These are phyloP conservation scores for Bryum argenteum DNA, from an alignment of 225 moss, liverwort and hornwort genomes.

Conservation along the genomic window DNA sequence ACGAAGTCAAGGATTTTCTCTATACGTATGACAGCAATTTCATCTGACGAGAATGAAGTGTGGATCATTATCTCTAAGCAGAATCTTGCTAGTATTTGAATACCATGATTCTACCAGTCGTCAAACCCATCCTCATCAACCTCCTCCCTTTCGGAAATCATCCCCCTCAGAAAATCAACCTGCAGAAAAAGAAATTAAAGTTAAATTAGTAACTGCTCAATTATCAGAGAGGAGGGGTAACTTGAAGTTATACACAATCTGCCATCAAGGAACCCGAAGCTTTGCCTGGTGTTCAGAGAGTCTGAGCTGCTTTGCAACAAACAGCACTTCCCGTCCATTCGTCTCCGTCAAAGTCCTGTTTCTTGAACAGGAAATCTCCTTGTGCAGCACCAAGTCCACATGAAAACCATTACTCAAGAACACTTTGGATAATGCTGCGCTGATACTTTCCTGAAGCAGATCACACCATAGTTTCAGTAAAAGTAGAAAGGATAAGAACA, in stretches of 20 bases:
- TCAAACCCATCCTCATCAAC: constrained; percentile 65
- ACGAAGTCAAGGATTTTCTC: too few relatives aligned
- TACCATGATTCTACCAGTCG: constrained; percentile 27
- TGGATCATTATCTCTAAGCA: not conserved
- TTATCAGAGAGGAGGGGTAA: not conserved
- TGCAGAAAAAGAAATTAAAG: constrained; percentile 21
- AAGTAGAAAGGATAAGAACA: too few relatives aligned
- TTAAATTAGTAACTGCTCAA: constrained; percentile 1
- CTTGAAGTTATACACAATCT: not conserved
- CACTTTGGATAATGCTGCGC: constrained; percentile 39
- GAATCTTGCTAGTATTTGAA: not conserved
- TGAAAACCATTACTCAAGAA: constrained; percentile 64
- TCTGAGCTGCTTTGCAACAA: constrained; percentile 70
- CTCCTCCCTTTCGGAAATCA: constrained; percentile 52
- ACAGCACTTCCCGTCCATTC: constrained; percentile 36
- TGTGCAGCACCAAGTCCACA: constrained; percentile 33
- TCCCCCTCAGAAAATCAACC: constrained; percentile 42
- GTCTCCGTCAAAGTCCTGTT: constrained; percentile 19
- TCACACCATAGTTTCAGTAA: constrained; percentile 13
- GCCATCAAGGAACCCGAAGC: constrained; percentile 13
- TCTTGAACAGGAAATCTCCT: constrained; percentile 40
- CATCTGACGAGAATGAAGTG: too few relatives aligned
- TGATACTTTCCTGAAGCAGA: constrained; percentile 48
- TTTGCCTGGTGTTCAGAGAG: constrained; percentile 90
- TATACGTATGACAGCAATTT: too few relatives aligned